Base-by-base conservation (phyloP, 495 filamentous ascomycete genomes). In the Glutinoglossum americanum region DNA sequence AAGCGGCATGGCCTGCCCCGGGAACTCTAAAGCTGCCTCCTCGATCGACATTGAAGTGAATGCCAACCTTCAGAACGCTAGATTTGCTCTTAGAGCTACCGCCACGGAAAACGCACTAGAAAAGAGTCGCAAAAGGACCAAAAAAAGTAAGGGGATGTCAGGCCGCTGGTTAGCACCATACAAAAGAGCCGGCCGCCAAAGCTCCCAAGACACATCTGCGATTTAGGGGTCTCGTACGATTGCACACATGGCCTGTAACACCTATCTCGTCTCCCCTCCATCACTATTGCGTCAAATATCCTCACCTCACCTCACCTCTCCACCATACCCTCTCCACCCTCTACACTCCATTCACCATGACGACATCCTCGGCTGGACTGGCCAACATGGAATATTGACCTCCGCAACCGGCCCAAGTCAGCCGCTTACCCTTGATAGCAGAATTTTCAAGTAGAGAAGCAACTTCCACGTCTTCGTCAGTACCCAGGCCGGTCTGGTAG, bases 401-500 rank as follows among this genome's bases (percentile, higher is more conserved):
- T 19, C 84, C 83, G 0, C 75, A 73, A 23, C 77, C 77, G 25
- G 79, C 78, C 53, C 61, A 80, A 17, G 73, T 65, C 39, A 87
- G 70, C 65, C 77, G 74, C 60, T 76, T 70, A 25, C 69, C 80
- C 25, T 72, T 66, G 10, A 83, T 72, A 17, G 82, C 80, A 0
- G 73, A 74, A 65, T 80, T 81, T 55, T 82, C 75, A 55, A 89
- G 79, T 23, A 73, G 63, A 0, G 74, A 83, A 0, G 84, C 79
- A 13, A 65, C 56, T 55, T 74, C 66, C 27, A 87, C 69, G 60
- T 82, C 80, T 19, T 79, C 77, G 1, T 67, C 70, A 4, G 72
- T 75, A 10, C 78, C 79, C 55, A 73, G 76, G 6, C 82, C 83
- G n/a, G 80, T 81, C 68, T 85, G 82, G 64, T 80, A 83, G 59